phyloP scores from a whole-genome alignment of 2,329 filamentous ascomycete genomes.

The Paracoccidioides brasiliensis region DNA sequence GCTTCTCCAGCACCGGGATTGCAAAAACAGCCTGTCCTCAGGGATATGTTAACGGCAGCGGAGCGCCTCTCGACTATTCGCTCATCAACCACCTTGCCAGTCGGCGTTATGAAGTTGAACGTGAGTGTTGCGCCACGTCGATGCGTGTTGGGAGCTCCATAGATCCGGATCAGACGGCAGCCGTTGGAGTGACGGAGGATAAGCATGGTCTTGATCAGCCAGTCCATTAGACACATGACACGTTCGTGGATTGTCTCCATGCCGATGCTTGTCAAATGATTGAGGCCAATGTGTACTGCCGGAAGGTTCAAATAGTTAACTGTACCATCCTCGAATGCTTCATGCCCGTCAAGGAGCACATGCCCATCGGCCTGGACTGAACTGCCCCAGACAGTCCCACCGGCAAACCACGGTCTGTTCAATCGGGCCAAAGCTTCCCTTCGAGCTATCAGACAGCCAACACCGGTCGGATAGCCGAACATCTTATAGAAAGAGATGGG shows the following conservation, averaged over 20 bases:
- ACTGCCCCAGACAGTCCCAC: constrained; percentile 42
- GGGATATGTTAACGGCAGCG: constrained; percentile 43
- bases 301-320: constrained; percentile 53
- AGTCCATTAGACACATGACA: constrained; percentile 40
- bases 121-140: constrained; percentile 45
- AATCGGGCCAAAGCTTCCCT: constrained; percentile 43
- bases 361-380: constrained; percentile 7
- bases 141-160: constrained; percentile 42
- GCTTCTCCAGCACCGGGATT: constrained; percentile 35
- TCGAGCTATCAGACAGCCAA: constrained; percentile 48
- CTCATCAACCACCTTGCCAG: constrained; percentile 44
- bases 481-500: constrained; percentile 53
- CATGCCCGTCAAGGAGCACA: constrained; percentile 28
- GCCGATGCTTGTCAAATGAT: constrained; percentile 27
- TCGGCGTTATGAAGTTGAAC: constrained; percentile 46
- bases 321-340: constrained; percentile 54
- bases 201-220: constrained; percentile 37
- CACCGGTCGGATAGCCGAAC: constrained; percentile 49
- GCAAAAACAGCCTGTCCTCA: constrained; percentile 47
- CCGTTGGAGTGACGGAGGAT: constrained; percentile 43
- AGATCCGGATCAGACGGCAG: constrained; percentile 39
- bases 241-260: constrained; percentile 49
- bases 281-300: constrained; percentile 45
- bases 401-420: constrained; percentile 51
- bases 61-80: constrained; percentile 47